These are phyloP conservation scores for Fusarium citri DNA, from an alignment of 2,329 filamentous ascomycete genomes.

Conservation along the genomic window DNA sequence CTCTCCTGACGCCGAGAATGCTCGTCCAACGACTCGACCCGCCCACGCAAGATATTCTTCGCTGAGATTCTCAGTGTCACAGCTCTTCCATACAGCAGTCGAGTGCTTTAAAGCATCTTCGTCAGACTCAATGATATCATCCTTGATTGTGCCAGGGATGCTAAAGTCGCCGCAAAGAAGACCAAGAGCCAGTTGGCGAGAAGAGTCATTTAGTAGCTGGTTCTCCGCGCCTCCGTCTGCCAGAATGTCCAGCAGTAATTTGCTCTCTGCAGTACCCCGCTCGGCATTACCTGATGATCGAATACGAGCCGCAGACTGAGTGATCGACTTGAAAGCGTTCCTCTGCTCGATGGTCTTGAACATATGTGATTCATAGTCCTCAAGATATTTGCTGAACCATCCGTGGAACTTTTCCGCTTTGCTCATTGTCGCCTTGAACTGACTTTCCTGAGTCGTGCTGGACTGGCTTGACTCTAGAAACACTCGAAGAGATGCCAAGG, in stretches of 20 bases:
- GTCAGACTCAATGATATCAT: conserved; percentile 78
- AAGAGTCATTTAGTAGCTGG: conserved; percentile 76
- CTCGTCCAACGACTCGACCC: conserved; percentile 83
- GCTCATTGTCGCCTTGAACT: conserved; percentile 80
- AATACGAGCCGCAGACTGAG: conserved; percentile 75
- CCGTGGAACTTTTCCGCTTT: conserved; percentile 80
- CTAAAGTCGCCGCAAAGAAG: conserved; percentile 82
- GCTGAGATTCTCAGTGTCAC: conserved; percentile 71
- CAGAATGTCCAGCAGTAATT: conserved; percentile 82
- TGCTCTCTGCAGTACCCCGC: conserved; percentile 79
- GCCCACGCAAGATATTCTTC: conserved; percentile 85
- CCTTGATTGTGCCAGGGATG: conserved; percentile 55
- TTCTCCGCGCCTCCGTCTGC: conserved; percentile 73
- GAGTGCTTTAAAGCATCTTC: conserved; percentile 70
- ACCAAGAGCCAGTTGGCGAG: conserved; percentile 75
- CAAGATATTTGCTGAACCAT: conserved; percentile 81
- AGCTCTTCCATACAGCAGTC: conserved; percentile 80
- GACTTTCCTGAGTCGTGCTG: conserved; percentile 85
- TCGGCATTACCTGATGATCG: conserved; percentile 76
- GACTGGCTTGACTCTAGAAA: conserved; percentile 81
- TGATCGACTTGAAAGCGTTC: conserved; percentile 73
- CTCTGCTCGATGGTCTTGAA: conserved; percentile 63
- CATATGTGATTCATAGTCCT: conserved; percentile 66
- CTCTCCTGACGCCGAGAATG: conserved; percentile 81
- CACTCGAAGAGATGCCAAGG: conserved; percentile 79